Conservation (phyloP, 1,139 yeast species). For the Protomyces gravidus region DNA sequence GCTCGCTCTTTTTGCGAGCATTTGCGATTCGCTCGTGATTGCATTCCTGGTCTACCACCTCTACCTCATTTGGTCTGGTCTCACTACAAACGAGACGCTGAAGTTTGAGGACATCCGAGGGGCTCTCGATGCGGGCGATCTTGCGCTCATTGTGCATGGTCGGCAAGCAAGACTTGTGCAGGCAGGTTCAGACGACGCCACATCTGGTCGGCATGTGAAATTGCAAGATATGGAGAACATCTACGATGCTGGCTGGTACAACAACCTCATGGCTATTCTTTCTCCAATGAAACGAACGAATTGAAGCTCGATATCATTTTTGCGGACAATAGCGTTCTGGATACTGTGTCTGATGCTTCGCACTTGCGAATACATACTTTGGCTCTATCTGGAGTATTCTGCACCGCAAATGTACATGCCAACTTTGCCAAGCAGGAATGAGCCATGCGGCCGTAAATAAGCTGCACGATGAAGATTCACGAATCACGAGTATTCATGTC, state of each 20-base stretch:
- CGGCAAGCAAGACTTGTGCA: neutral
- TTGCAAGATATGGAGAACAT: neutral
- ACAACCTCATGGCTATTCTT: neutral
- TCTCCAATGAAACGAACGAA: too few species aligned
- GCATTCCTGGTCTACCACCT: conserved; percentile 62
- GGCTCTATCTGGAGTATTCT: too few species aligned
- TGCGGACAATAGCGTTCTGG: too few species aligned
- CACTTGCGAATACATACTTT: too few species aligned
- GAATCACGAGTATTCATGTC: too few species aligned
- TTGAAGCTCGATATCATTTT: too few species aligned
- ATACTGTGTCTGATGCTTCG: too few species aligned
- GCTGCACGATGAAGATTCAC: too few species aligned
- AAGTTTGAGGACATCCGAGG: conserved; percentile 78
- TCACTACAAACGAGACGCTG: conserved; percentile 81
- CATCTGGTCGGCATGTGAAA: too few species aligned
- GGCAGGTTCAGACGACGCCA: neutral
- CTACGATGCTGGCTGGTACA: neutral
- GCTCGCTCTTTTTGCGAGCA: conserved; percentile 4
- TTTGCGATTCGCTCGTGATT: conserved; percentile 43
- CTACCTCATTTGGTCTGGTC: conserved; percentile 64
- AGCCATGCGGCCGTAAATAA: too few species aligned
- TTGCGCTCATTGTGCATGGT: conserved; percentile 35
- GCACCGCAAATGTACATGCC: too few species aligned
- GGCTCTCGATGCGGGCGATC: conserved; percentile 49
- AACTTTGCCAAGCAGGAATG: too few species aligned